These are phyloP conservation scores for Hanseniaspora lindneri DNA, from an alignment of 805 yeast genomes.

Conservation along the genomic window DNA sequence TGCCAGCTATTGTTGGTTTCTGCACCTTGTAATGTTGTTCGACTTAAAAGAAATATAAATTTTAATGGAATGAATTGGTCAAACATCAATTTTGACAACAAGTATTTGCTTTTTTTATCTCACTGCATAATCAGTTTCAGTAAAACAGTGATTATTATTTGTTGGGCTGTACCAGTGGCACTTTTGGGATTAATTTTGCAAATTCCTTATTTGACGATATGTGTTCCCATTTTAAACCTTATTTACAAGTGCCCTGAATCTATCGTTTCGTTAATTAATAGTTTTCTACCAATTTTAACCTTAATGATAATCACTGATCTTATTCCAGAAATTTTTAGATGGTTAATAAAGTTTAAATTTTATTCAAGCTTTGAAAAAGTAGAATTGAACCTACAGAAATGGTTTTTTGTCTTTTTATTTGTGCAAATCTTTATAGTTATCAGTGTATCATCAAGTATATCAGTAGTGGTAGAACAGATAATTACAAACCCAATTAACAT, in stretches of 20 bases:
- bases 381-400: constrained; percentile 60
- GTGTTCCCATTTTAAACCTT: constrained; percentile 44
- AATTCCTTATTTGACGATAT: constrained; percentile 47
- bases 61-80: constrained; percentile 65
- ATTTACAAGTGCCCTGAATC: neutral
- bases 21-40: constrained; percentile 34
- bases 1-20: constrained; percentile 44
- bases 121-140: constrained; percentile 35
- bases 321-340: constrained; percentile 48
- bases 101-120: constrained; percentile 31
- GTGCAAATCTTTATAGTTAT: constrained; percentile 77
- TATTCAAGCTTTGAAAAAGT: constrained; percentile 48
- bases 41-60: constrained; percentile 41
- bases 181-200: constrained; percentile 67
- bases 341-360: constrained; percentile 45
- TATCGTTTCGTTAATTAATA: constrained; percentile 35
- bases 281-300: constrained; percentile 51
- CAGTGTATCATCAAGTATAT: constrained; percentile 68
- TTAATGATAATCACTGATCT: constrained; percentile 51
- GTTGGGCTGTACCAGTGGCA: constrained; percentile 79
- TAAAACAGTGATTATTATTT: constrained; percentile 40
- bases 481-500: constrained; percentile 61
- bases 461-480: constrained; percentile 48
- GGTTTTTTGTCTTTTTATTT: constrained; percentile 68
- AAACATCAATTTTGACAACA: constrained; percentile 37